Conservation (phyloP, 192 early-diverging fungal species). For the Paraglomus brasilianum region DNA sequence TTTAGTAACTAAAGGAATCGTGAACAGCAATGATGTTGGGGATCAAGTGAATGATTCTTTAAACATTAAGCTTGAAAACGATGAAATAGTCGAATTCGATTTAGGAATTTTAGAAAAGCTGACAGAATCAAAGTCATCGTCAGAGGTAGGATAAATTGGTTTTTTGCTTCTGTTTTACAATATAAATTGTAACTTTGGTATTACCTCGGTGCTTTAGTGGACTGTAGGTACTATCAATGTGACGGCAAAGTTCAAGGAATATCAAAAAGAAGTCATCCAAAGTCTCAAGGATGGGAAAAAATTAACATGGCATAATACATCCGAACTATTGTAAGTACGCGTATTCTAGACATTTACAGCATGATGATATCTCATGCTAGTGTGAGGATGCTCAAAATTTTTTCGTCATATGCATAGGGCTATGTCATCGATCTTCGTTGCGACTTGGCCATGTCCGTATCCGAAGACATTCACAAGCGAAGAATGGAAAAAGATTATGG, state of each 20-base stretch:
- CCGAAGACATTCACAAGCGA: slow-evolving; percentile 15
- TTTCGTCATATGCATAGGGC: slow-evolving; percentile 9
- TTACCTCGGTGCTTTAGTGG: slow-evolving; percentile 9
- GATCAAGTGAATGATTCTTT: too few species aligned
- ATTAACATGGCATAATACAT: slow-evolving; percentile 27
- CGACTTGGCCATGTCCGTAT: slow-evolving; percentile 12
- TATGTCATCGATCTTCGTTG: slow-evolving; percentile 29
- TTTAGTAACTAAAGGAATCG: too few species aligned
- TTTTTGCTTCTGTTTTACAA: too few species aligned
- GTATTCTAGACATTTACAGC: too few species aligned
- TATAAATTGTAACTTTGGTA: too few species aligned
- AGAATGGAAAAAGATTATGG: slow-evolving; percentile 16
- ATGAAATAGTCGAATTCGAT: too few species aligned
- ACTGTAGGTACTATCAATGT: slow-evolving; percentile 20
- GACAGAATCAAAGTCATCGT: too few species aligned
- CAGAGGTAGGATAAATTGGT: too few species aligned
- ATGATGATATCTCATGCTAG: too few species aligned
- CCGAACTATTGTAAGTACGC: slow-evolving; percentile 22
- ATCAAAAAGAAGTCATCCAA: slow-evolving; percentile 23
- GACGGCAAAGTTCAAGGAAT: slow-evolving; percentile 20
- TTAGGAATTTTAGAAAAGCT: too few species aligned
- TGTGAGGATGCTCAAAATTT: slow-evolving; percentile 17
- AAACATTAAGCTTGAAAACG: too few species aligned
- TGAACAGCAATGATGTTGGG: too few species aligned
- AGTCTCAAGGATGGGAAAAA: slow-evolving; percentile 11